These are phyloP conservation scores for Coffea canephora DNA, from an alignment of 257 asterid genomes.

Conservation along the genomic window DNA sequence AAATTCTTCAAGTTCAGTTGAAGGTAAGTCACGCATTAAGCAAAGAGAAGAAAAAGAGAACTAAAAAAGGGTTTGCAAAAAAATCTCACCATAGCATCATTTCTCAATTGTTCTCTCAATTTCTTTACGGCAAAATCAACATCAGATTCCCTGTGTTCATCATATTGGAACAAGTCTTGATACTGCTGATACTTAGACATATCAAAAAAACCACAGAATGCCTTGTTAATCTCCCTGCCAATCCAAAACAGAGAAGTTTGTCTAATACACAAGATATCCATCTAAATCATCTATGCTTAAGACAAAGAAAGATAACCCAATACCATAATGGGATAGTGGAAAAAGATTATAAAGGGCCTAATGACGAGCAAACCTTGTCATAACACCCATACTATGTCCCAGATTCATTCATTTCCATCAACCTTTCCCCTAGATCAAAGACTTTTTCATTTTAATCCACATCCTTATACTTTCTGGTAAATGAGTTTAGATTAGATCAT, in stretches of 20 bases:
- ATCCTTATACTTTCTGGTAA: neutral
- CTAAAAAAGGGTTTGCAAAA: neutral
- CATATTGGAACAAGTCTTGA: slow-evolving; percentile 22
- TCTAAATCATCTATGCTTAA: neutral
- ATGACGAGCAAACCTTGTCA: neutral
- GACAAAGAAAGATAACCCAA: neutral
- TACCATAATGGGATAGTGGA: neutral
- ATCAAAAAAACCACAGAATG: slow-evolving; percentile 72
- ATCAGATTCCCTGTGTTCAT: slow-evolving; percentile 18
- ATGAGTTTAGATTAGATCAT: neutral
- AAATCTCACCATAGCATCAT: slow-evolving; percentile 24
- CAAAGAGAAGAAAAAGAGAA: slow-evolving; percentile 10
- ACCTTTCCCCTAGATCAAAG: neutral
- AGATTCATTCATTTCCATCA: neutral
- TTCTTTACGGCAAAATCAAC: slow-evolving; percentile 14
- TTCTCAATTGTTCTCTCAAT: slow-evolving; percentile 8
- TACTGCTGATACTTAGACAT: slow-evolving; percentile 33
- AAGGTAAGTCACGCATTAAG: neutral
- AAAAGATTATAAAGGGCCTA: neutral
- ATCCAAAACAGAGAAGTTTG: slow-evolving; percentile 4
- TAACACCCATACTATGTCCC: neutral
- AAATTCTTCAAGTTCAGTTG: neutral
- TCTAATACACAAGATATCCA: neutral
- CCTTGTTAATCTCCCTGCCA: slow-evolving; percentile 70
- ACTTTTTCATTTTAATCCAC: neutral